These are phyloP conservation scores for Lipomyces kockii DNA, from an alignment of 805 yeast species.

Conservation along the genomic window DNA sequence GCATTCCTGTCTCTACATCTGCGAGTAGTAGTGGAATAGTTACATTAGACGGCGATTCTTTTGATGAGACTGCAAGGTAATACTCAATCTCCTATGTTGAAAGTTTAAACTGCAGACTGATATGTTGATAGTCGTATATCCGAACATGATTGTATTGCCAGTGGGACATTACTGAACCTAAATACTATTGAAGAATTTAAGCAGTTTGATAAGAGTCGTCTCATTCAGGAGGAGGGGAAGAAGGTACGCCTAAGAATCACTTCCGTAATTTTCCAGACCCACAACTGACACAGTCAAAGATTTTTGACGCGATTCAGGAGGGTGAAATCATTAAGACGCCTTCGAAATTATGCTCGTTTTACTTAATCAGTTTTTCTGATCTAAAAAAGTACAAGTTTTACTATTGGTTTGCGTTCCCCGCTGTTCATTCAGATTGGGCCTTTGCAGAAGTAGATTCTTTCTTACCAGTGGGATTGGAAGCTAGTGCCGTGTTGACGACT, in stretches of 20 bases:
- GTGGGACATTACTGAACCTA: conserved; percentile 60
- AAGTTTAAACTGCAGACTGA: not conserved
- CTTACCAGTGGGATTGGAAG: not conserved
- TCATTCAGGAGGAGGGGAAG: conserved; percentile 54
- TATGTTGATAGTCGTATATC: not conserved
- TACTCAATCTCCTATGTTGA: not conserved
- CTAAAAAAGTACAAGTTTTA: conserved; percentile 83
- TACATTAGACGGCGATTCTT: conserved; percentile 37
- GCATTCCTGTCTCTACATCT: conserved; percentile 37
- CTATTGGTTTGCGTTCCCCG: conserved; percentile 89
- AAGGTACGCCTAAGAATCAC: conserved; percentile 30
- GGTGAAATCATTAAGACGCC: conserved; percentile 50
- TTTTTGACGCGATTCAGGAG: conserved; percentile 43
- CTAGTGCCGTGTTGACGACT: conserved; percentile 12
- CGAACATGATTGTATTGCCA: conserved; percentile 28
- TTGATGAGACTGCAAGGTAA: conserved; percentile 7
- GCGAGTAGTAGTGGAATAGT: conserved; percentile 41
- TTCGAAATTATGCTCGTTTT: conserved; percentile 50
- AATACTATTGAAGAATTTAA: conserved; percentile 90
- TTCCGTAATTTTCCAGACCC: not conserved
- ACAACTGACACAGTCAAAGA: conserved; percentile 1
- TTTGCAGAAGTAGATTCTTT: conserved; percentile 9
- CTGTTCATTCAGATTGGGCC: conserved; percentile 59
- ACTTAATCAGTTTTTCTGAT: conserved; percentile 76
- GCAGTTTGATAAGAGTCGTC: conserved; percentile 61